These are phyloP conservation scores for Chiua sp. DNA, from an alignment of 1,284 basidiomycete genomes.

Conservation along the genomic window DNA sequence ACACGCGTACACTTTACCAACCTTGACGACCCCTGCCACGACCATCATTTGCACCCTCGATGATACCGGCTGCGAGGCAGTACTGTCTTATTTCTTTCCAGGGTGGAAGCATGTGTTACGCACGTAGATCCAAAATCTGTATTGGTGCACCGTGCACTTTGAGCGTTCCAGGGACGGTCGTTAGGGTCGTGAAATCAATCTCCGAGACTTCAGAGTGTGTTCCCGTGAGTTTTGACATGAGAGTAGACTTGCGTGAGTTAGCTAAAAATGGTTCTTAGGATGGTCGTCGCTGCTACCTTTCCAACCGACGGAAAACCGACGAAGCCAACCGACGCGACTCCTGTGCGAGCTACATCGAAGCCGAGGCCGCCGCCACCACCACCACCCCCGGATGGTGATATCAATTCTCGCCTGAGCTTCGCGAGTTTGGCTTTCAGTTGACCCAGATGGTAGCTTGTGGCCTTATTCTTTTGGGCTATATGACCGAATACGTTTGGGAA, in stretches of 20 bases:
- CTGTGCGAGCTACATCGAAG: conserved; percentile 98
- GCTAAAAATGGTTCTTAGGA: background rate
- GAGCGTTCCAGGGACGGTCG: conserved; percentile 94
- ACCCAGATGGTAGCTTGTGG: conserved; percentile 93
- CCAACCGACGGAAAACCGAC: conserved; percentile 90
- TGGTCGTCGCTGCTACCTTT: conserved; percentile 61
- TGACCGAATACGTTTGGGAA: conserved; percentile 17
- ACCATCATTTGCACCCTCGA: conserved; percentile 98
- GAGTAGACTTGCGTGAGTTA: conserved; percentile 70
- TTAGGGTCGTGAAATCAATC: conserved; percentile 97
- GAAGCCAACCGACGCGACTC: conserved; percentile 96
- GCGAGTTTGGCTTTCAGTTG: conserved; percentile 99
- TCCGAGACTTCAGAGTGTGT: conserved; percentile 98
- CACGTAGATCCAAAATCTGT: conserved; percentile 85
- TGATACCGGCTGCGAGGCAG: conserved; percentile 82
- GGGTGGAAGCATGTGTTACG: conserved; percentile 45
- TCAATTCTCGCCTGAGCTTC: conserved; percentile 94
- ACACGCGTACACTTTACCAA: conserved; percentile 33
- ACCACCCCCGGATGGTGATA: conserved; percentile 79
- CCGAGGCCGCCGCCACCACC: conserved; percentile 90
- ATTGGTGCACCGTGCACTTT: conserved; percentile 96
- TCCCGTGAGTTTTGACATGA: conserved; percentile 98
- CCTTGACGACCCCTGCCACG: conserved; percentile 98
- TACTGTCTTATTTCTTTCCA: conserved; percentile 1
- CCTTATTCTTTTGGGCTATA: conserved; percentile 96